Percentiles rank a stretch among this genome's conserved stretches.
phyloP scores from a whole-genome alignment of 306 rosid genomes.

The Citrullus mucosospermus region DNA sequence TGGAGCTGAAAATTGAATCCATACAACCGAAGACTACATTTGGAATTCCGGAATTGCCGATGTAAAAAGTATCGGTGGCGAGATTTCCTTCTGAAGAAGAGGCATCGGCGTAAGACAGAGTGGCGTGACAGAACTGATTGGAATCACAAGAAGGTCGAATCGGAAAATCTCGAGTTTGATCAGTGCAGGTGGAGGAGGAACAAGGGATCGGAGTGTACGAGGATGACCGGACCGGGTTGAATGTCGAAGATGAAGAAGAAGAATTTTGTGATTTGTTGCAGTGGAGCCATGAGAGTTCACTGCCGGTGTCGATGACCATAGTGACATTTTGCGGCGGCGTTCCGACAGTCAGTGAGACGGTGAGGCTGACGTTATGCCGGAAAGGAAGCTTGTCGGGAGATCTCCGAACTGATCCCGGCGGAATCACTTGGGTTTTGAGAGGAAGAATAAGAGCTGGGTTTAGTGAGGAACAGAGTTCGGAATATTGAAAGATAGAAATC shows the following conservation, averaged over 20 bases:
- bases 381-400: slow-evolving; percentile 63
- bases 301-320: slow-evolving; percentile 77
- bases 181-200: slow-evolving; percentile 59
- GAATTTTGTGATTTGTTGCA: slow-evolving; percentile 29
- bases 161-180: slow-evolving; percentile 52
- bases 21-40: slow-evolving; percentile 64
- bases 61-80: slow-evolving; percentile 50
- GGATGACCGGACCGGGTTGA: slow-evolving; percentile 38
- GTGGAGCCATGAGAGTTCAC: slow-evolving; percentile 84
- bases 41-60: slow-evolving; percentile 30
- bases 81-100: slow-evolving; percentile 76
- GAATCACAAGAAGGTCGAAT: slow-evolving; percentile 80
- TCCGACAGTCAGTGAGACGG: slow-evolving; percentile 53
- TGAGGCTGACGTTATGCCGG: slow-evolving; percentile 62
- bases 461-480: neutral
- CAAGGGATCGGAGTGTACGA: slow-evolving; percentile 47
- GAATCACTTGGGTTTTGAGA: slow-evolving; percentile 51
- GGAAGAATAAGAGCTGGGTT: slow-evolving; percentile 33
- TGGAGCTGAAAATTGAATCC: slow-evolving; percentile 38
- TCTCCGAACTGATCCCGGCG: slow-evolving; percentile 42
- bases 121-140: slow-evolving; percentile 70
- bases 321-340: slow-evolving; percentile 82
- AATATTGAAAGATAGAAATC: neutral
- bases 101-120: slow-evolving; percentile 68
- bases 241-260: neutral